A percentile compares a stretch with the other conserved stretches of the same genome.
Evolutionary conservation across 306 rosid genomes (phyloP).

Genomic region (Pueraria montana): DNA sequence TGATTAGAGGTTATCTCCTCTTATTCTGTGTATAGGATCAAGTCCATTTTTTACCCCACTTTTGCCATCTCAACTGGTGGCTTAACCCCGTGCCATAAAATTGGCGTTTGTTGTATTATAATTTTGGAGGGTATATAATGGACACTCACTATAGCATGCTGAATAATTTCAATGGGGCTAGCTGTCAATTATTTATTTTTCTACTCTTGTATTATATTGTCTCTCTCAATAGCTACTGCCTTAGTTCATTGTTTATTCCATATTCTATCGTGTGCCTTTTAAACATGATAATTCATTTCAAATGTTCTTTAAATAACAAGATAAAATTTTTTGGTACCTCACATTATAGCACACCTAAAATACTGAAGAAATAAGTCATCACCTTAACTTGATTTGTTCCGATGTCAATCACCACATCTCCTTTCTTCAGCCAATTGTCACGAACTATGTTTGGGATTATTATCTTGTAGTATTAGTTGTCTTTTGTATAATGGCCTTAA

Average conservation of each 20-base stretch:
- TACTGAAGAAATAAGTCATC: conserved; percentile 11
- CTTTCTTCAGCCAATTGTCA: conserved; percentile 64
- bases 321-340: neutral
- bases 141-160: neutral
- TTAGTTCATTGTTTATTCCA: neutral
- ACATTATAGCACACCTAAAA: neutral
- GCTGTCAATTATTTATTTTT: neutral
- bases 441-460: conserved; percentile 56
- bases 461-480: too few species aligned
- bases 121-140: neutral
- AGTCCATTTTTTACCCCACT: conserved; percentile 7
- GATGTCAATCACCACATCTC: conserved; percentile 68
- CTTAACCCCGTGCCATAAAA: conserved; percentile 34
- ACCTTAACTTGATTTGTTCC: conserved; percentile 65
- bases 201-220: neutral
- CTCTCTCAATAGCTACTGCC: neutral
- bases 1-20: conserved; percentile 48
- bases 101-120: conserved; percentile 26
- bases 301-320: conserved; percentile 20
- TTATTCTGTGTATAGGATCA: conserved; percentile 49
- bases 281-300: neutral
- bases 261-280: neutral
- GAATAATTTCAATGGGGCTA: neutral
- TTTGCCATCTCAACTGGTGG: conserved; percentile 33
- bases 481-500: too few species aligned